Percentiles rank a stretch among this genome's conserved stretches.
phyloP scores from a whole-genome alignment of 2,329 filamentous ascomycete species.

The Cercospora beticola region DNA sequence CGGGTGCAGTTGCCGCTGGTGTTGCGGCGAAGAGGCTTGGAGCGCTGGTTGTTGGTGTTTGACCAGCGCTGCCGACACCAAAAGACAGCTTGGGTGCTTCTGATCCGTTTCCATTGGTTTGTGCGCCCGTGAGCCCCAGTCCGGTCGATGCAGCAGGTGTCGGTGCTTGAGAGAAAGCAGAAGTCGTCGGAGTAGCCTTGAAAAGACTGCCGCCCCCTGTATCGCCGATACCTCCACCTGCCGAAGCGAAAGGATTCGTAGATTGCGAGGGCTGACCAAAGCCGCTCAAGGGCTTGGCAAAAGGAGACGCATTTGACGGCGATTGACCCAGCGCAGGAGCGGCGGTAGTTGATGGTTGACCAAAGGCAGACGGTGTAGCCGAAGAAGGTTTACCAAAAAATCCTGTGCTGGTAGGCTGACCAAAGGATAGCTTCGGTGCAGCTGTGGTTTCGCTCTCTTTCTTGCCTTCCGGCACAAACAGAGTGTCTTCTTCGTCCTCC shows the following conservation, averaged over 20 bases:
- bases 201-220: not conserved
- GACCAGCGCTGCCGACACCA: not conserved
- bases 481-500: slow-evolving; percentile 37
- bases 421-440: slow-evolving; percentile 17
- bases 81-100: not conserved
- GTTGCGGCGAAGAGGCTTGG: slow-evolving; percentile 11
- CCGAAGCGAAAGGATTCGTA: slow-evolving; percentile 12
- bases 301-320: slow-evolving; percentile 18
- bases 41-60: not conserved
- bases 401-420: slow-evolving; percentile 13
- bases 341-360: slow-evolving; percentile 15
- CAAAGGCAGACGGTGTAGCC: slow-evolving; percentile 17
- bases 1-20: slow-evolving; percentile 1
- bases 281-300: slow-evolving; percentile 20
- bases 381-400: slow-evolving; percentile 16
- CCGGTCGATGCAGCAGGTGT: not conserved
- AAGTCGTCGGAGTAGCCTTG: not conserved
- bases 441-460: not conserved
- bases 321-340: slow-evolving; percentile 5
- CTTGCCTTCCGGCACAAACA: slow-evolving; percentile 43
- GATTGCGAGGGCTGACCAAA: slow-evolving; percentile 19
- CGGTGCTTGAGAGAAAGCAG: not conserved
- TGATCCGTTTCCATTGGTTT: not conserved
- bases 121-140: not conserved
- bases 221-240: not conserved